phyloP scores from a whole-genome alignment of 805 yeast species.

The Cyberlindnera xylosilytica region DNA sequence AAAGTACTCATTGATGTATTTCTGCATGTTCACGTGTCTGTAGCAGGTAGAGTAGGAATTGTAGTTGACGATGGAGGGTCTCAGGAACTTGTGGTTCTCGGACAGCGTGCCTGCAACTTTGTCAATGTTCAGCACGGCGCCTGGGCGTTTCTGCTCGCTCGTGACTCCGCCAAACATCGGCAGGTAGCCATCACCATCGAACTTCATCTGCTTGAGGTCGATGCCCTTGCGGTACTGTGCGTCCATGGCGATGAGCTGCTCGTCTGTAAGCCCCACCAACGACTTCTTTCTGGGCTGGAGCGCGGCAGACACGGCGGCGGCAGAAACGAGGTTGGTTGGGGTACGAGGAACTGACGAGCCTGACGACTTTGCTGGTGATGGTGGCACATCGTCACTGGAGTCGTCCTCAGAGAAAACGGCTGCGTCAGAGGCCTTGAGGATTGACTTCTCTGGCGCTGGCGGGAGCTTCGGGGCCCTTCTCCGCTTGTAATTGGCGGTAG shows the following conservation, averaged over 20 bases:
- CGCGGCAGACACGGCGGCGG: not conserved
- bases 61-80: conserved; percentile 14
- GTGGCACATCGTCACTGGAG: not conserved
- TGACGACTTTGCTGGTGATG: not conserved
- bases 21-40: conserved; percentile 20
- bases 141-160: conserved; percentile 4
- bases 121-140: conserved; percentile 21
- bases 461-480: conserved; percentile 25
- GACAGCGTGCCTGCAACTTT: conserved; percentile 15
- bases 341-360: not conserved
- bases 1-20: conserved; percentile 11
- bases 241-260: conserved; percentile 26
- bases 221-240: conserved; percentile 23
- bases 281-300: conserved; percentile 21
- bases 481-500: conserved; percentile 1
- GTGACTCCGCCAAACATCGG: conserved; percentile 1
- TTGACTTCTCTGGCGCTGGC: conserved; percentile 25
- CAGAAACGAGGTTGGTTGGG: conserved; percentile 6
- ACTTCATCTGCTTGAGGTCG: conserved; percentile 19
- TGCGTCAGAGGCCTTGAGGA: conserved; percentile 15
- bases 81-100: conserved; percentile 11
- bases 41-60: conserved; percentile 20
- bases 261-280: conserved; percentile 26
- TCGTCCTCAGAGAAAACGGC: not conserved
- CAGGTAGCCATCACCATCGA: conserved; percentile 26